Percentiles rank a stretch among this genome's conserved stretches.
Conservation (phyloP, 1,284 basidiomycete species). For the Anthracocystis walkeri region DNA sequence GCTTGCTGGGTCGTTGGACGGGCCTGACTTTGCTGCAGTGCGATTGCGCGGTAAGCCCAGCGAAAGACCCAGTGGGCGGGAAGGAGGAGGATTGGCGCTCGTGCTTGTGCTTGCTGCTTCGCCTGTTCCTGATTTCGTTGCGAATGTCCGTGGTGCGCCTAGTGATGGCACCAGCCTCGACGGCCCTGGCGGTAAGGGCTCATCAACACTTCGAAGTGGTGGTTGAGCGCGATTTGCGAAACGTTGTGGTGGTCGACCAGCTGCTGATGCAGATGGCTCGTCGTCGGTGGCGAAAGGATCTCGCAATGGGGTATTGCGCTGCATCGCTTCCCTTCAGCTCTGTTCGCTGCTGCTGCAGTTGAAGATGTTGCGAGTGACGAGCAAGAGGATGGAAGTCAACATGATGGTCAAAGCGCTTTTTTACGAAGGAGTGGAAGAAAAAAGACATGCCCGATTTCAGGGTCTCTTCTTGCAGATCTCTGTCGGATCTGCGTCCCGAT, state of each 20-base stretch:
- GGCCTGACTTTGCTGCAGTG: not conserved
- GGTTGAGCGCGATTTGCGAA: conserved; percentile 4
- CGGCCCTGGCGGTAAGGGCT: not conserved
- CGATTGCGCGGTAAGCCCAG: conserved; percentile 30
- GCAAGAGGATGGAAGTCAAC: not conserved
- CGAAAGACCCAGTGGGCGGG: conserved; percentile 21
- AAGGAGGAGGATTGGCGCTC: conserved; percentile 9
- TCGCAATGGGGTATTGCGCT: conserved; percentile 5
- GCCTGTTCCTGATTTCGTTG: not conserved
- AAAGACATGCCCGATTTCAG: conserved; percentile 7
- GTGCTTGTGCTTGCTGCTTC: not conserved
- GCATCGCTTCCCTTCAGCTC: conserved; percentile 1
- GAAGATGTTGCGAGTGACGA: not conserved
- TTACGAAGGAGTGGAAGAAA: conserved; percentile 14
- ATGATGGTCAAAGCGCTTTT: conserved; percentile 3
- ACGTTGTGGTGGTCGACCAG: conserved; percentile 17
- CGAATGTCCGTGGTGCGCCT: conserved; percentile 3
- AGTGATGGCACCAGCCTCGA: not conserved
- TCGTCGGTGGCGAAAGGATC: conserved; percentile 31
- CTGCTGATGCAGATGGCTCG: conserved; percentile 8
- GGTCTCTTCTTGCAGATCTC: not conserved
- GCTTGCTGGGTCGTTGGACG: not conserved
- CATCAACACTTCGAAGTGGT: not conserved
- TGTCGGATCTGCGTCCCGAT: not conserved
- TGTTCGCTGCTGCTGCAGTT: not conserved